phyloP scores from a whole-genome alignment of 139 green algal species.

The Choricystis sp. region DNA sequence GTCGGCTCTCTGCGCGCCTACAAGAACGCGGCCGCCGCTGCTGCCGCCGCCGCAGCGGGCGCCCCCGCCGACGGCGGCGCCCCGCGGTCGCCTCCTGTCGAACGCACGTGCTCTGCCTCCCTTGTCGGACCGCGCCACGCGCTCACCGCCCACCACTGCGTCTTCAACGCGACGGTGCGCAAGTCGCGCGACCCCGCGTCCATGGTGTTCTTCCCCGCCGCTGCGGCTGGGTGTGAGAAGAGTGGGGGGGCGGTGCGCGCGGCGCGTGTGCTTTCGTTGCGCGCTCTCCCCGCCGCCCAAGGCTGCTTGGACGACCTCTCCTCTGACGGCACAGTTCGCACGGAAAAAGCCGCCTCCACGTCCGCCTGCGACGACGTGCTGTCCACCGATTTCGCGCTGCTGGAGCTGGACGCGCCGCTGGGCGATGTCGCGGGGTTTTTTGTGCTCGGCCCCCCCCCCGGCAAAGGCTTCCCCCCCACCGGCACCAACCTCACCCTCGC shows the following conservation, averaged over 20 bases:
- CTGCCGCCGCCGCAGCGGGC: too few species aligned
- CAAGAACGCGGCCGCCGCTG: neutral
- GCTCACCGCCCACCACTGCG: neutral
- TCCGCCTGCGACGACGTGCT: neutral
- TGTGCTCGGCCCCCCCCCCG: neutral
- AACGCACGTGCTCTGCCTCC: neutral
- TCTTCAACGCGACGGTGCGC: neutral
- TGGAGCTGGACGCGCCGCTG: neutral
- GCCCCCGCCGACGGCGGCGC: too few species aligned
- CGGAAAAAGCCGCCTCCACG: neutral
- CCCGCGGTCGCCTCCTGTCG: too few species aligned
- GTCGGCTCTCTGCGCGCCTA: neutral
- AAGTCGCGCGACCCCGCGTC: neutral
- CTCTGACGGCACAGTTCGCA: neutral
- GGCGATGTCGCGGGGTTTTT: neutral
- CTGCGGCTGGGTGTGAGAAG: neutral
- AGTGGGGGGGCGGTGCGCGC: too few species aligned
- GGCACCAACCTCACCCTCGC: neutral
- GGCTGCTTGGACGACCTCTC: neutral
- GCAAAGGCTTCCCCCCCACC: neutral
- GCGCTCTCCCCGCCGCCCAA: neutral
- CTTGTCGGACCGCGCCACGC: neutral
- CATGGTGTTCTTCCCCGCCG: neutral
- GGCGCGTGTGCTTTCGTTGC: neutral
- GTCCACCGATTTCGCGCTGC: neutral